Evolutionary conservation across 1,284 basidiomycete genomes (phyloP), one percentile per base, ranked within the genome.

Genomic region (Naganishia sp.): DNA sequence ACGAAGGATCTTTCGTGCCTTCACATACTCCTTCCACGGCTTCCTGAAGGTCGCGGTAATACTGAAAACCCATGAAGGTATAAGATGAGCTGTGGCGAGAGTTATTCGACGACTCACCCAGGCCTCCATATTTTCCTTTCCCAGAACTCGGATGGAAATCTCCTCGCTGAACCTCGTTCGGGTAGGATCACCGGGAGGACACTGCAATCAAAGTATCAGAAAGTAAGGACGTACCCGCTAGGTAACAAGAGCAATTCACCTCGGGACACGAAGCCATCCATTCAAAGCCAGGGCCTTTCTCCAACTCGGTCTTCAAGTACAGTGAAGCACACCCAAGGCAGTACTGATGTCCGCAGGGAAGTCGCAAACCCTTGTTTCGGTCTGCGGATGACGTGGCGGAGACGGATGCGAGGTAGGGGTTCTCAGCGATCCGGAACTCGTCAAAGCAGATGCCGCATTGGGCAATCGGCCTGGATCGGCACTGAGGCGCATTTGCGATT

Each of bases 211-310:
- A 5, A 6, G 57, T 13, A 6, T 39, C 28, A 28, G 28, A 2
- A 28, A 28, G 1, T 28, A 28, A 11, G 17, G 10, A 49, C 23
- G 47, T 3, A 49, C 10, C 10, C 17, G 47, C 47, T 11, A 11
- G 10, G 23, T 21, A n/a, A 23, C 10, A 18, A 23, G 3, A 11
- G 15, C 50, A 3, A 58, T 31, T 60, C 7, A 60, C 57, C 32
- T 60, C 57, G 23, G 57, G 57, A 41, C 57, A 60, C 9, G 57
- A 60, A 17, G 50, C 49, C 47, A 50, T 39, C 57, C 57, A 60
- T 41, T 60, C 57, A 11, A 21, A 60, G 6, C n/a, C 47, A 3
- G 57, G 46, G 23, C 32, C 46, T 41, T 60, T 60, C 23, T 60
- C 57, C 57, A 60, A 18, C 46, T 60, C 57, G 13, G 57, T 60